A percentile compares a stretch with the other conserved stretches of the same genome.
These are phyloP conservation scores for Aspergillus sojae DNA, from an alignment of 2,329 filamentous ascomycete genomes.

Conservation along the genomic window DNA sequence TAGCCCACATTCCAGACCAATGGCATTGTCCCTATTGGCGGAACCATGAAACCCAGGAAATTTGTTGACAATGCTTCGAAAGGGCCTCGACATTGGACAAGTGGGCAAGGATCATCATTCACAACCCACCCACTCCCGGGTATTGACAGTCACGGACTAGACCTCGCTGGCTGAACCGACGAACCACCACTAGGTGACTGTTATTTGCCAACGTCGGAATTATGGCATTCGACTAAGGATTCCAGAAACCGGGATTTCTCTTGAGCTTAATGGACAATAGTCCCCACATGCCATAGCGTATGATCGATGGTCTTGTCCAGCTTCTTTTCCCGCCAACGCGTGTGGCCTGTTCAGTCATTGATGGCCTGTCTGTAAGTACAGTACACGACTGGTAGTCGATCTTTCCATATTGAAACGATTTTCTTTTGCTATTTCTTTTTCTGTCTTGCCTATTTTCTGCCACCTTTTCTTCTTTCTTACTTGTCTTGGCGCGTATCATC, in stretches of 20 bases:
- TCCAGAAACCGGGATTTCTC: constrained; percentile 21
- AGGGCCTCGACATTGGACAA: too few relatives aligned
- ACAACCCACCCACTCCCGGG: background rate
- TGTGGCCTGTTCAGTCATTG: background rate
- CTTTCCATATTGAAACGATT: background rate
- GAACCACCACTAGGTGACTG: background rate
- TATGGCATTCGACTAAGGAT: constrained; percentile 6
- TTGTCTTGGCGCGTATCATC: too few relatives aligned
- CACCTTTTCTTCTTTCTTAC: background rate
- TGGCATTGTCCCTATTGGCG: constrained; percentile 22
- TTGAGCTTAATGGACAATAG: constrained; percentile 14
- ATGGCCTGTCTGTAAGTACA: background rate
- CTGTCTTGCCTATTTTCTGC: background rate
- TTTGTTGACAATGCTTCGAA: background rate
- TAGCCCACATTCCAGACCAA: constrained; percentile 14
- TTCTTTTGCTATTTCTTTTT: background rate
- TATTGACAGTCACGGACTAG: background rate
- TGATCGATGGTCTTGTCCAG: background rate
- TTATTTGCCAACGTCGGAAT: background rate
- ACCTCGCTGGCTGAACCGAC: too few relatives aligned
- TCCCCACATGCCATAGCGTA: constrained; percentile 12
- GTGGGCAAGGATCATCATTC: background rate
- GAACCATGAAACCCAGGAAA: constrained; percentile 1
- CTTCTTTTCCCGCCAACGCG: background rate
- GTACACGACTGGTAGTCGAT: background rate